phyloP scores from a whole-genome alignment of 768 basidiomycete genomes.

The Trametes sanguinea region DNA sequence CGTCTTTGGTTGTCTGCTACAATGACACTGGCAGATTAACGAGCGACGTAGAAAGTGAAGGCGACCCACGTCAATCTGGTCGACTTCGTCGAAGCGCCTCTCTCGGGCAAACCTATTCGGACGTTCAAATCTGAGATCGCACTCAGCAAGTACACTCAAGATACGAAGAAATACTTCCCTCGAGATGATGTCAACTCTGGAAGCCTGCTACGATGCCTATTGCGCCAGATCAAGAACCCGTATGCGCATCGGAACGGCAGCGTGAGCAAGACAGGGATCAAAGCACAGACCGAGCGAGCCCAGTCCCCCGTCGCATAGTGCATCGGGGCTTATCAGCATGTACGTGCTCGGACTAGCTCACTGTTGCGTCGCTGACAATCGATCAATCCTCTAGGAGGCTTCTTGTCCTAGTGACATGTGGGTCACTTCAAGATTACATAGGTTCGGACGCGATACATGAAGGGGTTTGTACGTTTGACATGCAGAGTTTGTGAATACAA shows the following conservation, averaged over 20 bases:
- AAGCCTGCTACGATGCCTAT: conserved; percentile 33
- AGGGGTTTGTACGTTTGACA: no score
- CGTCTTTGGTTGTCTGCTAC: background rate
- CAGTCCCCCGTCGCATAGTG: background rate
- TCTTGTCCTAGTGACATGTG: no score
- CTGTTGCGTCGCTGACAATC: no score
- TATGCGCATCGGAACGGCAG: background rate
- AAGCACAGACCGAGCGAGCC: background rate
- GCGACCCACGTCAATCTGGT: conserved; percentile 35
- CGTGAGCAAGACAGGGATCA: background rate
- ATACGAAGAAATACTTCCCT: conserved; percentile 30
- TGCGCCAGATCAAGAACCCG: conserved; percentile 28
- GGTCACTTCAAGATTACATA: no score
- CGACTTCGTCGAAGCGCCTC: conserved; percentile 31
- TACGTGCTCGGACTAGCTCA: no score
- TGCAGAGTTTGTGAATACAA: no score
- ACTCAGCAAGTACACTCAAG: conserved; percentile 29
- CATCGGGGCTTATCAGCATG: background rate
- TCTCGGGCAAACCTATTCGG: conserved; percentile 20
- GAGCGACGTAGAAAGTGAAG: conserved; percentile 24
- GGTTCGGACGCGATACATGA: no score
- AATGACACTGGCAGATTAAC: background rate
- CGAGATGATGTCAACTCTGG: conserved; percentile 32
- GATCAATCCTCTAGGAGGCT: no score
- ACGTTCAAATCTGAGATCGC: conserved; percentile 27